Conservation (phyloP, 148 eudicot genomes). For the Fagopyrum esculentum region DNA sequence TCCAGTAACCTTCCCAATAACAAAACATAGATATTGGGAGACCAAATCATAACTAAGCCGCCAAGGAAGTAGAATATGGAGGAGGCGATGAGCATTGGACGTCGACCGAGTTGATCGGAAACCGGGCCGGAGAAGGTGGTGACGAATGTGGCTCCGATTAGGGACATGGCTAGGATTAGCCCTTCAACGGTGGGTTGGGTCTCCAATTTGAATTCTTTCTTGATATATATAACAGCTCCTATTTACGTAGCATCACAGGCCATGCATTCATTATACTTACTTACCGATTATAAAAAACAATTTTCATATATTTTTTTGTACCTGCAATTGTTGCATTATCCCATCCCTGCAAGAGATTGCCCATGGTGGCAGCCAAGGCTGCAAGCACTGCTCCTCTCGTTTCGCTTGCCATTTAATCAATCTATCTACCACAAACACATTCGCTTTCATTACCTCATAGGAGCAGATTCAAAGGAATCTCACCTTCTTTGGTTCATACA, state of each 20-base stretch:
- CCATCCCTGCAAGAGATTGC: conserved; percentile 98
- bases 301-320: conserved; percentile 14
- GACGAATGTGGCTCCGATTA: conserved; percentile 85
- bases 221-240: conserved; percentile 85
- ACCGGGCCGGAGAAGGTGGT: conserved; percentile 88
- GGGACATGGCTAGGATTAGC: conserved; percentile 80
- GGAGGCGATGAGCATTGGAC: conserved; percentile 78
- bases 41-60: conserved; percentile 83
- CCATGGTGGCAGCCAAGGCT: conserved; percentile 87
- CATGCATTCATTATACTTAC: background rate
- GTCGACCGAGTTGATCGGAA: conserved; percentile 71
- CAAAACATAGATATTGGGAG: conserved; percentile 80
- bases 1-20: conserved; percentile 69
- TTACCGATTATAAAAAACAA: background rate
- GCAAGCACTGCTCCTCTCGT: conserved; percentile 83
- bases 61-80: conserved; percentile 68
- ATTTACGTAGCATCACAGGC: conserved; percentile 8
- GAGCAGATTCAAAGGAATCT: no score
- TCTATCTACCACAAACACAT: background rate
- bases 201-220: conserved; percentile 70
- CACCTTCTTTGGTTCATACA: no score
- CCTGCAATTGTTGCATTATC: conserved; percentile 99
- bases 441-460: no score
- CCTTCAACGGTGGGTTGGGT: conserved; percentile 77
- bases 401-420: conserved; percentile 1